Base-by-base conservation (phyloP, 176 grass and related monocot species). In the Microstegium vimineum region DNA sequence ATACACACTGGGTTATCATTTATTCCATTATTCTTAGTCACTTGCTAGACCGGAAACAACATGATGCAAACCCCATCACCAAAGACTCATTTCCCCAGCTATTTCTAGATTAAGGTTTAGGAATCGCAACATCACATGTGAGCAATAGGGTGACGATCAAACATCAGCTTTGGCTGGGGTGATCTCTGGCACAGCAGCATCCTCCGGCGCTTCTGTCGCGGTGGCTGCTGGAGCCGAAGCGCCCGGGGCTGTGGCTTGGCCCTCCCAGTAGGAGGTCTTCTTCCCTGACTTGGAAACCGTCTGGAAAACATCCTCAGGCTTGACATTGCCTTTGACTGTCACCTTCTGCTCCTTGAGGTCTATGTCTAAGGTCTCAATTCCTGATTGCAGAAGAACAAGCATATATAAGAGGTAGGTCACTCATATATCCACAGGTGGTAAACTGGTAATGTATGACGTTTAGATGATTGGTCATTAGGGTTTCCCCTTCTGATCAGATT, bases 261-360 rank as follows among this genome's bases (percentile, higher is more conserved):
- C 28, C 81, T 94, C 87, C 92, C 94, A 94, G 68, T 87, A 92
- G 73, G 88, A 77, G 63, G 92, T 94, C 67, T 87, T 97, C 78
- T 97, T 97, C 40, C 94, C 94, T 2, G 94, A 92, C 70, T 89
- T 97, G 41, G 92, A 97, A 62, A 97, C 94, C 1, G 86, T 94
- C 81, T 94, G 89, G 73, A 97, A 75, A 73, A 97, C 92, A 12
- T 85, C 94, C 34, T 92, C 90, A 2, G 92, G 85, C 73, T 88
- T 92, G 38, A 97, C 80, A 67, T 92, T 92, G 72, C 94, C 92
- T 85, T 79, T 92, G 3, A 97, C 94, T 4, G 94, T 97, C 46
- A 97, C 94, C 80, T 97, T 97, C 82, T 97, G 94, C 51, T 94
- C 82, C 82, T 97, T 73, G 61, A 94, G 43, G 79, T 97, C 87